A percentile compares a stretch with the other conserved stretches of the same genome.
These are phyloP conservation scores for Tetrahymena borealis DNA, from an alignment of 73 alveolate species.

Conservation along the genomic window DNA sequence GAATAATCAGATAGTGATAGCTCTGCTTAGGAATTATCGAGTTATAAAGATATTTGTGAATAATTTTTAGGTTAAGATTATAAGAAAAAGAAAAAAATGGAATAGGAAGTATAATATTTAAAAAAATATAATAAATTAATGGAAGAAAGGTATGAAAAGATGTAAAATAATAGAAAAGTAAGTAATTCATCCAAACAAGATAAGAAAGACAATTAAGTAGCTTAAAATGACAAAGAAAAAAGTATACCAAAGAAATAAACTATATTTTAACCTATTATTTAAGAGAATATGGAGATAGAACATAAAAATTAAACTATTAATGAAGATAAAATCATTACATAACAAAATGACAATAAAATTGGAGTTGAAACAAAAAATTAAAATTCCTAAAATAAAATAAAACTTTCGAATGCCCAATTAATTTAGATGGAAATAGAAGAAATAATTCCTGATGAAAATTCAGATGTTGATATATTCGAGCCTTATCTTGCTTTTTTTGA, in stretches of 20 bases:
- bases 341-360: no score
- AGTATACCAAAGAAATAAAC: no score
- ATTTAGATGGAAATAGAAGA: background rate
- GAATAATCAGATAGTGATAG: background rate
- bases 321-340: no score
- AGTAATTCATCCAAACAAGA: background rate
- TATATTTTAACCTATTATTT: no score
- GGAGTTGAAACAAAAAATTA: no score
- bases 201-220: background rate
- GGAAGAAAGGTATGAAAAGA: background rate
- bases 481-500: background rate
- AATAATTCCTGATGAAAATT: background rate
- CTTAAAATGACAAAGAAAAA: no score
- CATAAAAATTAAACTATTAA: no score
- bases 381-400: no score
- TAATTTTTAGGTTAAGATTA: background rate
- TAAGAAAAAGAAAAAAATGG: background rate
- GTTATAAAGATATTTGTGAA: background rate
- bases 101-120: background rate
- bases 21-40: background rate
- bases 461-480: background rate
- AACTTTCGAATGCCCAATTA: no score
- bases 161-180: background rate
- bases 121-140: background rate
- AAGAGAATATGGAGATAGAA: no score